phyloP scores from a whole-genome alignment of 2,329 filamentous ascomycete genomes.

The Pseudocercospora fuligena region DNA sequence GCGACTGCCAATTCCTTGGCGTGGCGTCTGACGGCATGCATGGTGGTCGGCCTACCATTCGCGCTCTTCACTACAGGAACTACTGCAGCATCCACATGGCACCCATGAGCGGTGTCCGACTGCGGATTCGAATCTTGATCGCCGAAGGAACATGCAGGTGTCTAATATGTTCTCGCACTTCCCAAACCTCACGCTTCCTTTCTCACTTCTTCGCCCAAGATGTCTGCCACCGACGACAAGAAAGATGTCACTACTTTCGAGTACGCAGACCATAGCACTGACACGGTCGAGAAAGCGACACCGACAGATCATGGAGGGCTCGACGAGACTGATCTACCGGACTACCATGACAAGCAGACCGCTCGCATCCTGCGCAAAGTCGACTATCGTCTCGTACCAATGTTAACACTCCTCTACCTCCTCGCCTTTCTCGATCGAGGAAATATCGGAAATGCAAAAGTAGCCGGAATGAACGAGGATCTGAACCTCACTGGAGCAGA shows the following conservation, averaged over 20 bases:
- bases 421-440: constrained; percentile 47
- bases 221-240: constrained; percentile 3
- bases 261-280: constrained; percentile 1
- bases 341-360: neutral
- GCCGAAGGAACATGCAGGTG: neutral
- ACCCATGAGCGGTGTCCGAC: neutral
- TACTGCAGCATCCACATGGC: constrained; percentile 5
- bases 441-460: constrained; percentile 44
- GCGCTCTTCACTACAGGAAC: neutral
- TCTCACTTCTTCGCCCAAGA: neutral
- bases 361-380: constrained; percentile 12
- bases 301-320: neutral
- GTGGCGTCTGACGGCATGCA: neutral
- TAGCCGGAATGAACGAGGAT: constrained; percentile 40
- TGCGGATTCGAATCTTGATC: neutral
- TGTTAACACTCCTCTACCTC: constrained; percentile 49
- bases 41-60: neutral
- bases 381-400: constrained; percentile 25
- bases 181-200: neutral
- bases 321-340: neutral
- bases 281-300: constrained; percentile 8
- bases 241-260: neutral
- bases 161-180: neutral
- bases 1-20: neutral
- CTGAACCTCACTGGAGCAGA: constrained; percentile 48